Conservation (phyloP, 805 yeast genomes). For the Schizosaccharomyces pombe region DNA sequence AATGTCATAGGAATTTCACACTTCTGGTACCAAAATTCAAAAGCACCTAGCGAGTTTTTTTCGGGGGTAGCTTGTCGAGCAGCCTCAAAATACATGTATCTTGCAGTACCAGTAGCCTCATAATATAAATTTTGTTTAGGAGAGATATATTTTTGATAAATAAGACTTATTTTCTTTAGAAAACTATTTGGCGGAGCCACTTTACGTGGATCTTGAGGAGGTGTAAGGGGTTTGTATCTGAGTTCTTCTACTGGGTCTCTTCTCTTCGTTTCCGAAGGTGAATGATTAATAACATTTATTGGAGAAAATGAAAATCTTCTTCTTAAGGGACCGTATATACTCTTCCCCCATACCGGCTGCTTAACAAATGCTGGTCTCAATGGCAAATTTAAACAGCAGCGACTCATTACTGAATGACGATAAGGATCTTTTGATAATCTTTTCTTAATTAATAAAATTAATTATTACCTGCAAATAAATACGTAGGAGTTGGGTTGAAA, state of each 20-base stretch:
- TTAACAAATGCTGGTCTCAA: no score
- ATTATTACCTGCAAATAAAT: no score
- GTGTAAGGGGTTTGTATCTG: neutral
- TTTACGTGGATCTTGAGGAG: neutral
- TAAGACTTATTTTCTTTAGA: neutral
- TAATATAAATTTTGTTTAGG: neutral
- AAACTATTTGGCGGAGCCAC: neutral
- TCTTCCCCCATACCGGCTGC: no score
- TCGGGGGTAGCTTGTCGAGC: neutral
- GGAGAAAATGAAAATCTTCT: no score
- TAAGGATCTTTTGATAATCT: no score
- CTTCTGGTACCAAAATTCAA: neutral
- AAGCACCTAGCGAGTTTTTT: neutral
- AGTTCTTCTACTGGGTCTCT: neutral
- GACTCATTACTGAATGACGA: no score
- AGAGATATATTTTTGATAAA: neutral
- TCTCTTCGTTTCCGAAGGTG: neutral
- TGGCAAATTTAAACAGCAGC: no score
- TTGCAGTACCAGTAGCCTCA: neutral
- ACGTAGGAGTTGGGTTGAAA: no score
- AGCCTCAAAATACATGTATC: neutral
- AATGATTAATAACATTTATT: no score
- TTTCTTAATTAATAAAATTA: no score
- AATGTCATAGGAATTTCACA: constrained; percentile 52
- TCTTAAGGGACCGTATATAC: no score